These are phyloP conservation scores for Heliosperma pusillum DNA, from an alignment of 148 eudicot species.

Conservation along the genomic window DNA sequence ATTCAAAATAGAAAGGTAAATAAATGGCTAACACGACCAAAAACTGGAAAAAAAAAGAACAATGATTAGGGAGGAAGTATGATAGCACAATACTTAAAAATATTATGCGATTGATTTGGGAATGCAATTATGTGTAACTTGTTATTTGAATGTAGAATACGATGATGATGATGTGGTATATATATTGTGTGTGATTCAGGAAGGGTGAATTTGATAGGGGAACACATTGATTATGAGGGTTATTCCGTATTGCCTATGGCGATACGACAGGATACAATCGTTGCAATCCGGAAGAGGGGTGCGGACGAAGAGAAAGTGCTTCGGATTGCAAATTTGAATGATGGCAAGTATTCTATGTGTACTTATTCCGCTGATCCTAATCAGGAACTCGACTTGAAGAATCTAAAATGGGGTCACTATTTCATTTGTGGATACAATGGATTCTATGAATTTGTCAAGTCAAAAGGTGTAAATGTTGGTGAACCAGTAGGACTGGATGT, in stretches of 20 bases:
- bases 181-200: conserved; percentile 31
- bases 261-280: conserved; percentile 79
- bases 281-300: conserved; percentile 60
- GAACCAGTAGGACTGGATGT: conserved; percentile 82
- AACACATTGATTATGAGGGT: conserved; percentile 93
- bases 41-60: no score
- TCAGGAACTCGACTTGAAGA: conserved; percentile 90
- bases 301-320: conserved; percentile 44
- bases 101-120: not conserved
- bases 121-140: not conserved
- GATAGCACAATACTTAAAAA: no score
- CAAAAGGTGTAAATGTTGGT: conserved; percentile 69
- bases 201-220: conserved; percentile 95
- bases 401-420: conserved; percentile 96
- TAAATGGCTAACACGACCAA: no score
- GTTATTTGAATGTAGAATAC: not conserved
- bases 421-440: conserved; percentile 98
- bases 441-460: conserved; percentile 68
- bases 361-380: conserved; percentile 74
- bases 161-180: not conserved
- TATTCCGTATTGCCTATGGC: conserved; percentile 97
- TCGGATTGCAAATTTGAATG: conserved; percentile 71
- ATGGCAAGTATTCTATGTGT: conserved; percentile 62
- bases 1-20: no score
- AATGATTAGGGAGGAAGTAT: no score